Base-by-base conservation (phyloP, 1,139 yeast species). In the Saccharomyces hybrid region DNA sequence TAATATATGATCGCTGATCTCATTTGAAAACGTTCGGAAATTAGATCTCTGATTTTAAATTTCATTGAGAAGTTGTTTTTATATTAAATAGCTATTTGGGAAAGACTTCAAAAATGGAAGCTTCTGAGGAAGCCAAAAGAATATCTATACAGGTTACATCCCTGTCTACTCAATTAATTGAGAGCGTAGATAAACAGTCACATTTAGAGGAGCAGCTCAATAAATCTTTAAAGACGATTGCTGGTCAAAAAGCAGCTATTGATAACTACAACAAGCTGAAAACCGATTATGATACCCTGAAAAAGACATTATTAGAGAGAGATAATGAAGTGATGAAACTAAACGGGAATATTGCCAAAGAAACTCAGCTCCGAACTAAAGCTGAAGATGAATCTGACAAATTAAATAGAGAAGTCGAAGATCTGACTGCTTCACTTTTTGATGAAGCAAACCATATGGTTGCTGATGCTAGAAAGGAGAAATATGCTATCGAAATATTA, bases 371-470 rank as follows among this genome's bases (percentile, higher is more conserved):
- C 49, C 76, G 79, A 53, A 69, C 64, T n/a, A 76, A 70, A 2
- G 83, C 87, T 0, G 87, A 84, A 58, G 72, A 74, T 16, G 85
- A 85, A 60, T 83, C 81, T 51, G 74, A 76, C 51, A 78, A 79
- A 58, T 70, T 88, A 50, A 78, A 83, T 56, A 79, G 76, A 19
- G 96, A 88, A 67, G 86, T 88, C 29, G 93, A 86, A 66, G 95
- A 88, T 49, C 73, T 88, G 54, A 80, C 89, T 1, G 88, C 84
- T 2, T 81, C 89, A 1, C 71, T 88, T 48, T 88, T 88, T 67
- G 84, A 81, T 62, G 93, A 87, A 65, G 96, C 96, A 21, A 87
- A 87, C 66, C 77, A 78, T 51, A 86, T 86, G 87, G 96, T 88
- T 12, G 80, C 82, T 57, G 80, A 80, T 60, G 95, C 93, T 1